Evolutionary conservation across 495 filamentous ascomycete genomes (phyloP).

Genomic region (Rusavskia elegans): DNA sequence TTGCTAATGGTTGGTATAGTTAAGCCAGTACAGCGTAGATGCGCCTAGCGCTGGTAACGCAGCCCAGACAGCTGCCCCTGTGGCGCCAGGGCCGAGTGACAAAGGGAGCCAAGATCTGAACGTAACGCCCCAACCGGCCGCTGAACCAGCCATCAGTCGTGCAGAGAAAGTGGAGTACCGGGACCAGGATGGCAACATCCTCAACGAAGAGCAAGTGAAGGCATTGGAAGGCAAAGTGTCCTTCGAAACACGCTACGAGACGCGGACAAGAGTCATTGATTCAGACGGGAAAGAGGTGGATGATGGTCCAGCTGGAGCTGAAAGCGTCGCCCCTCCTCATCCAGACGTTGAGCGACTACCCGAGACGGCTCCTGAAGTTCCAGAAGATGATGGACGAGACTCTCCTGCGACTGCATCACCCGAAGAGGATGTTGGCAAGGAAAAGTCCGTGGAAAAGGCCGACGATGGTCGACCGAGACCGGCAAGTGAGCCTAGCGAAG

Average conservation of each 20-base stretch:
- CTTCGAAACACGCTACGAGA: slow-evolving; percentile 90
- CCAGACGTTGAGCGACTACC: slow-evolving; percentile 62
- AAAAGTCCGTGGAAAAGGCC: slow-evolving; percentile 41
- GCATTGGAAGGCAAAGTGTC: slow-evolving; percentile 76
- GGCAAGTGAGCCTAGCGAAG: slow-evolving; percentile 62
- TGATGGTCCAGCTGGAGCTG: slow-evolving; percentile 22
- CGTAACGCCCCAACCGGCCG: slow-evolving; percentile 23
- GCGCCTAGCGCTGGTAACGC: slow-evolving; percentile 9
- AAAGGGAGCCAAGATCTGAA: slow-evolving; percentile 19
- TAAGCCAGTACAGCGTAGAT: slow-evolving; percentile 9
- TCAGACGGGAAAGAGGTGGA: slow-evolving; percentile 53
- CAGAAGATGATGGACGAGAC: slow-evolving; percentile 12
- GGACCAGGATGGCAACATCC: slow-evolving; percentile 81
- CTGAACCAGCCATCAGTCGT: slow-evolving; percentile 39
- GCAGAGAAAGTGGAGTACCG: slow-evolving; percentile 82
- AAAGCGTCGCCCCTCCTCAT: slow-evolving; percentile 57
- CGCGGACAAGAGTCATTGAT: slow-evolving; percentile 71
- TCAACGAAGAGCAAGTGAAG: slow-evolving; percentile 70
- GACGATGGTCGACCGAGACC: slow-evolving; percentile 47
- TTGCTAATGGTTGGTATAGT: not conserved
- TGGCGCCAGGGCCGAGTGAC: slow-evolving; percentile 9
- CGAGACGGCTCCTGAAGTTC: slow-evolving; percentile 32
- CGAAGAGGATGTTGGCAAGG: slow-evolving; percentile 41
- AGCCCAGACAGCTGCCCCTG: slow-evolving; percentile 14
- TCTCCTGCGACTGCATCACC: slow-evolving; percentile 25